phyloP scores from a whole-genome alignment of 805 yeast species.

The Nakazawaea wickerhamii region DNA sequence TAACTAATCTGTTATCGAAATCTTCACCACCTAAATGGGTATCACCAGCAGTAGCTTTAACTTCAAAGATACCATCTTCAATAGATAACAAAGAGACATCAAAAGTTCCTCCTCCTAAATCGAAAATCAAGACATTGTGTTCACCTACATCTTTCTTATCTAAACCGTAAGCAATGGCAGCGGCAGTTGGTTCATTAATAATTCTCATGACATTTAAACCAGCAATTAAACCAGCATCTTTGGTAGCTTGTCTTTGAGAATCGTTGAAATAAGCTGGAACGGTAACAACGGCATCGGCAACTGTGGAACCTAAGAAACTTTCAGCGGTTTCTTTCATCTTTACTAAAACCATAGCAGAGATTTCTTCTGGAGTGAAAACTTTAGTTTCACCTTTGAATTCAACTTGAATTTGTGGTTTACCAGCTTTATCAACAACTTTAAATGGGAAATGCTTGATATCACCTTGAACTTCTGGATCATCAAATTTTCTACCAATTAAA shows the following conservation, averaged over 20 bases:
- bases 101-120: constrained; percentile 97
- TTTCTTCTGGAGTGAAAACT: constrained; percentile 89
- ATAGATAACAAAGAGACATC: constrained; percentile 90
- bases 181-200: constrained; percentile 96
- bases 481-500: constrained; percentile 84
- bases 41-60: constrained; percentile 90
- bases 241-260: constrained; percentile 97
- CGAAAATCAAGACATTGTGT: constrained; percentile 87
- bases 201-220: constrained; percentile 93
- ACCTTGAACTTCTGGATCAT: constrained; percentile 73
- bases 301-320: constrained; percentile 77
- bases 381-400: constrained; percentile 81
- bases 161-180: constrained; percentile 95
- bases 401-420: constrained; percentile 82
- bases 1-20: constrained; percentile 94
- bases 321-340: constrained; percentile 91
- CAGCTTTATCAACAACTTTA: constrained; percentile 64
- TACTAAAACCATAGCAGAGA: constrained; percentile 85
- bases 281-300: constrained; percentile 89
- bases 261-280: constrained; percentile 98
- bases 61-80: constrained; percentile 95
- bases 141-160: constrained; percentile 72
- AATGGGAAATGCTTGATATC: constrained; percentile 86
- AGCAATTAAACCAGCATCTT: constrained; percentile 95
- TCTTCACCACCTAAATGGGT: constrained; percentile 98